Conservation (phyloP, 192 early-diverging fungal genomes). For the Coemansia sp. region DNA sequence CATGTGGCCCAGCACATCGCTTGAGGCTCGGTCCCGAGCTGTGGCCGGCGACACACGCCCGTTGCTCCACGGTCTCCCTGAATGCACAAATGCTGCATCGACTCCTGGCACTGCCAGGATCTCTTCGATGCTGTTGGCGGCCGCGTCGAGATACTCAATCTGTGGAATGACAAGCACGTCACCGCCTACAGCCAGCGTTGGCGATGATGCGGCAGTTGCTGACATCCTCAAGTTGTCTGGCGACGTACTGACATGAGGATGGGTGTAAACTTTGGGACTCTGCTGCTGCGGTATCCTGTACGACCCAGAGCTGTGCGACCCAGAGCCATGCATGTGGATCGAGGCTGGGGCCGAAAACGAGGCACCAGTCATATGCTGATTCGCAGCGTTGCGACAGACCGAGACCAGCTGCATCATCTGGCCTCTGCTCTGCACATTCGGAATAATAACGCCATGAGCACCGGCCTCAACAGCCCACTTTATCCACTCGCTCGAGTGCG, state of each 20-base stretch:
- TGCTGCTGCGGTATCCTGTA: neutral
- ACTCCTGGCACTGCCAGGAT: slow-evolving; percentile 44
- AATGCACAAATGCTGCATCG: slow-evolving; percentile 41
- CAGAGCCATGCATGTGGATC: neutral
- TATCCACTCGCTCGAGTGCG: slow-evolving; percentile 33
- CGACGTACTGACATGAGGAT: neutral
- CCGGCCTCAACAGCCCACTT: slow-evolving; percentile 42
- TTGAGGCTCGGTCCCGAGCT: neutral
- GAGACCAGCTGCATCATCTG: slow-evolving; percentile 30
- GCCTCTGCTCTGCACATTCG: slow-evolving; percentile 26
- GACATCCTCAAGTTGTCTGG: neutral
- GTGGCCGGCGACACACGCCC: slow-evolving; percentile 2
- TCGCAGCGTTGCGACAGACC: slow-evolving; percentile 6
- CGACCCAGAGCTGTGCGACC: no score
- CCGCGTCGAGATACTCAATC: slow-evolving; percentile 33
- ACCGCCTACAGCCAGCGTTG: neutral
- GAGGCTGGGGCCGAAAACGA: neutral
- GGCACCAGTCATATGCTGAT: neutral
- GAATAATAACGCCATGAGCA: slow-evolving; percentile 42
- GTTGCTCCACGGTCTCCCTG: neutral
- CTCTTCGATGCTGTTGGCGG: slow-evolving; percentile 22
- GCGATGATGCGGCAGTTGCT: neutral
- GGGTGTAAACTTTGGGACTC: neutral
- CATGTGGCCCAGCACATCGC: slow-evolving; percentile 10
- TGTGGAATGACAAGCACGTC: slow-evolving; percentile 41